These are phyloP conservation scores for Discostella pseudostelligera DNA, from an alignment of 108 stramenopile species.

Conservation along the genomic window DNA sequence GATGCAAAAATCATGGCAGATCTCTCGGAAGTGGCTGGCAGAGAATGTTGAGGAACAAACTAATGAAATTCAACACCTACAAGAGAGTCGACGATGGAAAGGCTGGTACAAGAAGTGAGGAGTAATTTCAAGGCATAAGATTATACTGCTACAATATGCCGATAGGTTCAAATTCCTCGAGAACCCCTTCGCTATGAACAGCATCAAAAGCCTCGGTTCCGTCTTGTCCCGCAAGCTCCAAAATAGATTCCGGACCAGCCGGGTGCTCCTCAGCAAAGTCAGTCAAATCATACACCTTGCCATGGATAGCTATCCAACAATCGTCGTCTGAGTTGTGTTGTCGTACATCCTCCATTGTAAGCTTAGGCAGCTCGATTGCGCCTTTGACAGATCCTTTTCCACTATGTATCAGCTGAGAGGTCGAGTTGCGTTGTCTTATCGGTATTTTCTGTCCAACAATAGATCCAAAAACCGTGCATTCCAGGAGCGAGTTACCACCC, in stretches of 20 bases:
- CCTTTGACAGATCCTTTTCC: constrained; percentile 10
- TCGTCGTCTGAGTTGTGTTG: constrained; percentile 81
- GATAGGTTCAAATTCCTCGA: constrained; percentile 79
- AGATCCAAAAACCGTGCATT: constrained; percentile 89
- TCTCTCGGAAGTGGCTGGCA: no score
- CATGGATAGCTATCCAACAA: constrained; percentile 89
- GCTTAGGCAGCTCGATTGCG: constrained; percentile 35
- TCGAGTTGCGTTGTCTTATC: constrained; percentile 39
- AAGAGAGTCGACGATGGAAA: no score
- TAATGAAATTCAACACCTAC: no score
- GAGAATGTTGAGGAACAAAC: no score
- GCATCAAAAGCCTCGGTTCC: constrained; percentile 83
- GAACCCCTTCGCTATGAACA: constrained; percentile 74
- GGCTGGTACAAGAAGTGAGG: no score
- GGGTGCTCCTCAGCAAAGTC: constrained; percentile 92
- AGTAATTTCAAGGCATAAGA: no score
- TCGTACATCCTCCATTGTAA: constrained; percentile 59
- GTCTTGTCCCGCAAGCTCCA: constrained; percentile 80
- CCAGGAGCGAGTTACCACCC: constrained; percentile 87
- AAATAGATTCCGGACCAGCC: constrained; percentile 82
- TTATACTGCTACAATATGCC: constrained; percentile 17
- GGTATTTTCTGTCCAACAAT: constrained; percentile 83
- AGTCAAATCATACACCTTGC: constrained; percentile 88
- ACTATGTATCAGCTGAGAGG: constrained; percentile 13
- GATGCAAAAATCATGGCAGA: no score